These are phyloP conservation scores for Poteriospumella lacustris DNA, from an alignment of 108 stramenopile genomes.

Conservation along the genomic window DNA sequence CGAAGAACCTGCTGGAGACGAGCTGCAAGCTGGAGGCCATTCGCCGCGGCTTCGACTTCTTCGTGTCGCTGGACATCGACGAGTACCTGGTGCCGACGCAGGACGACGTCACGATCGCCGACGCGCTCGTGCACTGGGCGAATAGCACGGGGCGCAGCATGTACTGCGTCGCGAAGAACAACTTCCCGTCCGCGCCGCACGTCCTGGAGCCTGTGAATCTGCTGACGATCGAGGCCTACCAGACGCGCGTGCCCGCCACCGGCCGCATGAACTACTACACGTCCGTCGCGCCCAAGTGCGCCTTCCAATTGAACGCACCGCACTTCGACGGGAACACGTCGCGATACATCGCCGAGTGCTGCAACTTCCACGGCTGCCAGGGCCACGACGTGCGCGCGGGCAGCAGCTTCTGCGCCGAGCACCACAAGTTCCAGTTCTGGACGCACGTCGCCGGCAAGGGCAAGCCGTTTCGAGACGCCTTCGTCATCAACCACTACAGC, in stretches of 20 bases:
- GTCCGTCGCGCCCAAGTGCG: slow-evolving; percentile 16
- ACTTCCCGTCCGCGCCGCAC: slow-evolving; percentile 21
- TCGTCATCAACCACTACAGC: slow-evolving; percentile 26
- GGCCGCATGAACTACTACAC: slow-evolving; percentile 18
- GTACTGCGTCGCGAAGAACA: neutral
- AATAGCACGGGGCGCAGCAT: neutral
- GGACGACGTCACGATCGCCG: neutral
- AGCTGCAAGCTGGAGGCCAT: slow-evolving; percentile 15
- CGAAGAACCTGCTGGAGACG: neutral
- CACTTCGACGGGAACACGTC: neutral
- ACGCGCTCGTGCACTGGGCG: neutral
- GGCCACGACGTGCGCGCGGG: neutral
- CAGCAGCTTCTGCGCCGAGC: neutral
- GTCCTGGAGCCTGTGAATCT: slow-evolving; percentile 21
- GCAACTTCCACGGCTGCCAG: slow-evolving; percentile 24
- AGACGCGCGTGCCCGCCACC: neutral
- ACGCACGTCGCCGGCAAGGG: neutral
- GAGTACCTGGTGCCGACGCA: slow-evolving; percentile 15
- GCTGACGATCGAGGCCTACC: slow-evolving; percentile 26
- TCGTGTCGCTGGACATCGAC: slow-evolving; percentile 8
- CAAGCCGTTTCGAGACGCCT: neutral
- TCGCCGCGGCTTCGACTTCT: slow-evolving; percentile 15
- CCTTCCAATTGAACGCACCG: neutral
- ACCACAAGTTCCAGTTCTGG: neutral
- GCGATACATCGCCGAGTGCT: slow-evolving; percentile 19